Evolutionary conservation across 495 filamentous ascomycete genomes (phyloP).

Genomic region (Xylona heveae): DNA sequence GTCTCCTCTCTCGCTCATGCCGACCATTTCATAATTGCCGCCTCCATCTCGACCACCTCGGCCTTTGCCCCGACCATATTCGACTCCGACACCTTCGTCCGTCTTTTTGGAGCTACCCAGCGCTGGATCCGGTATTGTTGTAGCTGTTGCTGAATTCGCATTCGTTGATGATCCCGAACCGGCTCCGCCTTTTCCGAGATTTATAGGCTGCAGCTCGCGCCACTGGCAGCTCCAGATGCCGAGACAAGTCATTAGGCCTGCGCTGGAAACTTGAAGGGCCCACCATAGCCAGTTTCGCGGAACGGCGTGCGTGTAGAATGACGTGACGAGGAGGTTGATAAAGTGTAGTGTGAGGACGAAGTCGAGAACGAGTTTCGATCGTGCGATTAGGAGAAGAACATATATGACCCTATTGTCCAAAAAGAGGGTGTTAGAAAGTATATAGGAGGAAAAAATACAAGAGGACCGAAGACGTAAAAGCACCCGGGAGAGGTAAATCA

Average conservation of each 20-base stretch:
- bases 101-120: slow-evolving; percentile 26
- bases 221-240: slow-evolving; percentile 85
- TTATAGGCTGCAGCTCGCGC: slow-evolving; percentile 73
- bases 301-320: slow-evolving; percentile 50
- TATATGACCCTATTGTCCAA: slow-evolving; percentile 47
- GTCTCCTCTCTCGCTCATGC: slow-evolving; percentile 27
- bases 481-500: too few relatives aligned
- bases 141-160: neutral
- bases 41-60: slow-evolving; percentile 31
- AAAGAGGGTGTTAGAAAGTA: slow-evolving; percentile 7
- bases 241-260: slow-evolving; percentile 42
- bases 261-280: slow-evolving; percentile 50
- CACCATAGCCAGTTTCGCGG: slow-evolving; percentile 75
- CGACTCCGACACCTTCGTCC: slow-evolving; percentile 10
- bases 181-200: slow-evolving; percentile 44
- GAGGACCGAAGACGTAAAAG: neutral
- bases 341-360: slow-evolving; percentile 81
- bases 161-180: slow-evolving; percentile 3
- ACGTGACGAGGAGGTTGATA: slow-evolving; percentile 60
- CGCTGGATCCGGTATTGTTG: slow-evolving; percentile 9
- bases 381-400: slow-evolving; percentile 59
- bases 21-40: slow-evolving; percentile 68
- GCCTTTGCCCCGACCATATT: slow-evolving; percentile 13
- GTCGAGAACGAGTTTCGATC: slow-evolving; percentile 80
- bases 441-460: slow-evolving; percentile 11